Conservation (phyloP, 176 grass and related monocot species). For the Oryza officinalis region DNA sequence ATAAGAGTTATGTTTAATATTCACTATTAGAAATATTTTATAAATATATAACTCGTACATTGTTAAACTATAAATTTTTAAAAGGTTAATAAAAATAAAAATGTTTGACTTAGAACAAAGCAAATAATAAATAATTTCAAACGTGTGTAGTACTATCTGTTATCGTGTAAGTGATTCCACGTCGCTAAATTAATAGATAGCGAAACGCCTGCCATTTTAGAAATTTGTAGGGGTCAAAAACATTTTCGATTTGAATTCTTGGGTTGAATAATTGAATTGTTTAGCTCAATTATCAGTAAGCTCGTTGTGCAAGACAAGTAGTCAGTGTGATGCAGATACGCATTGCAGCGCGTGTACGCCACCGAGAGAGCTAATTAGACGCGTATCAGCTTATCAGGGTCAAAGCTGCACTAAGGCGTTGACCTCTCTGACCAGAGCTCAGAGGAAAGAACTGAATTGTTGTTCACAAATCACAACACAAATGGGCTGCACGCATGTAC, state of each 20-base stretch:
- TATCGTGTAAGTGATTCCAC: background rate
- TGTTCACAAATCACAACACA: background rate
- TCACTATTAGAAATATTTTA: no score
- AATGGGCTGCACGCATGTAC: background rate
- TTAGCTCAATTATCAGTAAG: background rate
- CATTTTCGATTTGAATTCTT: background rate
- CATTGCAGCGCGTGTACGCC: conserved; percentile 12
- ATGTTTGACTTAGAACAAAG: no score
- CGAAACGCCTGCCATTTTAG: background rate
- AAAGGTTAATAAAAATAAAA: no score
- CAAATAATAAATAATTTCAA: no score
- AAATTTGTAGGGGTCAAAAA: background rate
- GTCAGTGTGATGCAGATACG: background rate
- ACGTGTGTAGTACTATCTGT: no score
- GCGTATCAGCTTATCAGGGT: conserved; percentile 51
- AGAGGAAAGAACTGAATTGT: background rate
- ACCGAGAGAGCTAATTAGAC: conserved; percentile 23
- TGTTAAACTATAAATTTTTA: no score
- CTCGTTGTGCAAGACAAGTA: background rate
- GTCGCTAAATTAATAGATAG: background rate
- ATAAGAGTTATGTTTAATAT: no score
- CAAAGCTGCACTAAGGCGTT: conserved; percentile 23
- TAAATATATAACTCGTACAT: no score
- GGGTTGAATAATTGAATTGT: background rate
- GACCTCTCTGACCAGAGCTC: background rate